These are phyloP conservation scores for Boletales sp. DNA, from an alignment of 768 basidiomycete genomes.

Conservation along the genomic window DNA sequence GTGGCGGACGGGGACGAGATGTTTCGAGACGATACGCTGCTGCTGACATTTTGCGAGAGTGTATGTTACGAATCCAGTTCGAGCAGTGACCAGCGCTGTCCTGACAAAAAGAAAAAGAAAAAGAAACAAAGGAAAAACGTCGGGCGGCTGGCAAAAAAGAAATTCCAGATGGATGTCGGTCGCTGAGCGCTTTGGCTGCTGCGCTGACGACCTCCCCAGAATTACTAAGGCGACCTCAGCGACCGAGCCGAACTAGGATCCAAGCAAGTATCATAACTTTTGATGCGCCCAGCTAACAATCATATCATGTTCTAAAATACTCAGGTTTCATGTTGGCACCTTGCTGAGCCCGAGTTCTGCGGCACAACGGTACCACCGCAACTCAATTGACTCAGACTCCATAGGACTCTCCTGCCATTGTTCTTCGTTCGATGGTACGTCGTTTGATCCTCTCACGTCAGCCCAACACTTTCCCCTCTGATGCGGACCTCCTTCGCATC, in stretches of 20 bases:
- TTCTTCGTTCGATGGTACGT: not conserved
- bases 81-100: conserved; percentile 21
- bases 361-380: not conserved
- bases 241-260: not conserved
- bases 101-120: conserved; percentile 13
- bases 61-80: conserved; percentile 29
- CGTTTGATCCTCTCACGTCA: conserved; percentile 11
- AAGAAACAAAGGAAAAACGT: not conserved
- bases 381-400: not conserved
- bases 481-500: too few species aligned
- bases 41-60: conserved; percentile 48
- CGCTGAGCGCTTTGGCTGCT: conserved; percentile 5
- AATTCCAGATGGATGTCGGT: conserved; percentile 18
- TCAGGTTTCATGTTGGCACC: not conserved
- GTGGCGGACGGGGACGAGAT: conserved; percentile 54
- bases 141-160: too few species aligned
- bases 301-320: not conserved
- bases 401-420: too few species aligned
- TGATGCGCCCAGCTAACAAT: not conserved
- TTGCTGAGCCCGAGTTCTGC: too few species aligned
- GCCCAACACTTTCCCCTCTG: not conserved
- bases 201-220: conserved; percentile 24
- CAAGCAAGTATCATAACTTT: conserved; percentile 4
- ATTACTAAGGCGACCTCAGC: too few species aligned
- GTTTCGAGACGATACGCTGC: conserved; percentile 64